phyloP scores from a whole-genome alignment of 257 asterid genomes.

The Verbena officinalis region DNA sequence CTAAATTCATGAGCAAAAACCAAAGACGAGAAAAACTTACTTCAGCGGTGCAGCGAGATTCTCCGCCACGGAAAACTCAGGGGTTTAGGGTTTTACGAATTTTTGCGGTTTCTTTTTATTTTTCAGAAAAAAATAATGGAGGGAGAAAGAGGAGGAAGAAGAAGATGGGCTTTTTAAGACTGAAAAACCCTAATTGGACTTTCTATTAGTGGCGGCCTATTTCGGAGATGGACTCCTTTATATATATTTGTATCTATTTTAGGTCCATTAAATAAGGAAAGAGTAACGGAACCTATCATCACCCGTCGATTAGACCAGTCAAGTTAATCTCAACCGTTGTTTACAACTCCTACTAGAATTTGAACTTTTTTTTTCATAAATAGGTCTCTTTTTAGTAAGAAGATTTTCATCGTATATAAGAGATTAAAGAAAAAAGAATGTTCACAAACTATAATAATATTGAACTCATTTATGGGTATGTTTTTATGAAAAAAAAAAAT shows the following conservation, averaged over 20 bases:
- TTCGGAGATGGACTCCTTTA: constrained; percentile 23
- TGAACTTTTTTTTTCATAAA: too few relatives aligned
- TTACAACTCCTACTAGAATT: too few relatives aligned
- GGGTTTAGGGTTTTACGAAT: constrained; percentile 44
- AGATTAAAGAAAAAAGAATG: too few relatives aligned
- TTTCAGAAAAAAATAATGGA: constrained; percentile 4
- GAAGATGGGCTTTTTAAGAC: constrained; percentile 37
- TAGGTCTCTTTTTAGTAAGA: too few relatives aligned
- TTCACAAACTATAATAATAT: too few relatives aligned
- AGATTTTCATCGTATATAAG: too few relatives aligned
- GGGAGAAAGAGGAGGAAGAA: constrained; percentile 24
- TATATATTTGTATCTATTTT: constrained; percentile 5
- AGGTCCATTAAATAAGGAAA: constrained; percentile 32
- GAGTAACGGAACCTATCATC: background rate
- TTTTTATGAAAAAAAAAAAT: too few relatives aligned
- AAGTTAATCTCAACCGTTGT: constrained; percentile 20
- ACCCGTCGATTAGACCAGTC: background rate
- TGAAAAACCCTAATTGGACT: constrained; percentile 52
- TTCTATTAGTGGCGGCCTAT: constrained; percentile 38
- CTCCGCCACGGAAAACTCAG: constrained; percentile 6
- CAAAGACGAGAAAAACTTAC: constrained; percentile 28
- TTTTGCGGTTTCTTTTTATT: constrained; percentile 1
- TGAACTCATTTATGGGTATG: too few relatives aligned
- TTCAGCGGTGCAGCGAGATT: constrained; percentile 25
- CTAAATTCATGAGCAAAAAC: constrained; percentile 1